Evolutionary conservation across 805 yeast species (phyloP).

Genomic region (Saturnispora gosingensis): DNA sequence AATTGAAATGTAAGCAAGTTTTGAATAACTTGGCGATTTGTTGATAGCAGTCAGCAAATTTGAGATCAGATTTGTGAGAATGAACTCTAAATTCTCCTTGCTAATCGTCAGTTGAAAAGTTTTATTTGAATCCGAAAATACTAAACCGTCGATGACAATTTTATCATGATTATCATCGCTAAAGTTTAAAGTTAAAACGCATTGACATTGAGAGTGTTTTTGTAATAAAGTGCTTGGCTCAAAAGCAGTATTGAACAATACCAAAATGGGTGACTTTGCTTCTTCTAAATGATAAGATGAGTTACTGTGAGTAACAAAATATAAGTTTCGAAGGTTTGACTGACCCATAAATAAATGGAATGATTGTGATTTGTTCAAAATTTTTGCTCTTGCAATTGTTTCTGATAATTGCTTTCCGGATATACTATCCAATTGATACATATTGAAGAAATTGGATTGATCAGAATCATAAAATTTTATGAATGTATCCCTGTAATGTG

Average conservation of each 20-base stretch:
- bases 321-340: conserved; percentile 24
- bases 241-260: conserved; percentile 53
- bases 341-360: conserved; percentile 68
- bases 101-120: conserved; percentile 21
- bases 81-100: conserved; percentile 27
- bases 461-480: conserved; percentile 22
- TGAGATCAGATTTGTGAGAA: conserved; percentile 30
- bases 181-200: conserved; percentile 20
- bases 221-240: conserved; percentile 28
- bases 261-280: conserved; percentile 51
- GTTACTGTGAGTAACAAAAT: conserved; percentile 63
- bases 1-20: conserved; percentile 22
- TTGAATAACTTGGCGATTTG: conserved; percentile 25
- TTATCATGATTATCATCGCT: conserved; percentile 10
- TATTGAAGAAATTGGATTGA: conserved; percentile 11
- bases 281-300: conserved; percentile 43
- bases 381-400: conserved; percentile 55
- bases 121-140: conserved; percentile 16
- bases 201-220: conserved; percentile 19
- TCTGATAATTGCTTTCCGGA: conserved; percentile 39
- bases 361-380: conserved; percentile 71
- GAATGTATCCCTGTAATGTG: conserved; percentile 30
- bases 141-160: conserved; percentile 22
- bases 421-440: conserved; percentile 19
- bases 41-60: background rate